Base-by-base conservation (phyloP, 2,329 filamentous ascomycete species). In the Xylaria sp. region DNA sequence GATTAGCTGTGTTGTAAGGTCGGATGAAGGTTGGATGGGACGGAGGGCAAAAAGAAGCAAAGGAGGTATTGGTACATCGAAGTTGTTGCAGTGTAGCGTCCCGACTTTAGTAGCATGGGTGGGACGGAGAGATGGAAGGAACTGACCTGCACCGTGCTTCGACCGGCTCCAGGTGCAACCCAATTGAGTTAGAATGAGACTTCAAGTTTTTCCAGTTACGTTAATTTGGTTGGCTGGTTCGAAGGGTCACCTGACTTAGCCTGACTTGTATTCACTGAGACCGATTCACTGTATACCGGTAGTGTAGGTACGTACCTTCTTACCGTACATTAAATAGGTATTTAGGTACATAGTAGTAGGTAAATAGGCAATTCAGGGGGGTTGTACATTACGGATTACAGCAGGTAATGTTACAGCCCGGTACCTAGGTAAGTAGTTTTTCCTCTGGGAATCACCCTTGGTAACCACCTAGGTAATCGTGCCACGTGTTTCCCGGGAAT, bases 1-100 rank as follows among this genome's bases (percentile, higher is more conserved):
- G 58, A 54, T 3, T 53, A 68, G 33, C 42, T 31, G 54, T 53
- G 61, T 57, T 61, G 64, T 44, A 51, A 56, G 64, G 62, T 64
- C 45, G 47, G 60, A 61, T 44, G 49, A 58, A 63, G 47, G 59
- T 29, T 69, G 61, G 65, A 66, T 58, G 65, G 63, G 63, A 65
- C 42, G 39, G 60, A 67, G 70, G 68, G 65, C 65, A 69, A 74
- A 74, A 74, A 71, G 70, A 72, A 69, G 71, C 72, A 72, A 74
- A 75, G 73, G 73, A 74, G 73, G 61, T 63, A 72, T 58, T 63
- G 49, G 53, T 61, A 60, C n/a, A n/a, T n/a, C n/a, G 31, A 62
- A 60, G 49, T 64, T 66, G 2, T 55, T 51, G 27, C n/a, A 54
- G 51, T 55, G 55, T 66, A 63, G 60, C 47, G 38, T 64, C 61